Evolutionary conservation across 441 rosid species (phyloP).

Genomic region (Gossypium trilobum): DNA sequence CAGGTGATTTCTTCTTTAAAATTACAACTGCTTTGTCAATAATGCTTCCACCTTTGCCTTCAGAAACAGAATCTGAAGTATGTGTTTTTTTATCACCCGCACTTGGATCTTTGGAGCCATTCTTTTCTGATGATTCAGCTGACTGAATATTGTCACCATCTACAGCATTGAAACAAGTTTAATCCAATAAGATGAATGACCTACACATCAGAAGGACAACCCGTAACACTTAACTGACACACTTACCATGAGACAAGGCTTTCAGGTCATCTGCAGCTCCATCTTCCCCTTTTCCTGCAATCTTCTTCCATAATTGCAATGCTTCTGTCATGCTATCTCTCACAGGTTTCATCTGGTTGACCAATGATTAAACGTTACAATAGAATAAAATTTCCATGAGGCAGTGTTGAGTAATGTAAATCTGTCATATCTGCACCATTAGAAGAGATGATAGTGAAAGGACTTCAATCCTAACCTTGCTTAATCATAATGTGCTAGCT

Average conservation of each 20-base stretch:
- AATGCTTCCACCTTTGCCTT: conserved; percentile 54
- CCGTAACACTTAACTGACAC: not conserved
- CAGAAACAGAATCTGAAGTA: conserved; percentile 38
- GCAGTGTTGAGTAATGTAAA: not conserved
- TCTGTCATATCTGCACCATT: conserved; percentile 12
- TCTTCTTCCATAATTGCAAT: conserved; percentile 78
- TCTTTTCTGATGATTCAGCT: conserved; percentile 34
- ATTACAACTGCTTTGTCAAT: conserved; percentile 65
- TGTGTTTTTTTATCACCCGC: conserved; percentile 30
- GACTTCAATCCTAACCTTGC: not conserved
- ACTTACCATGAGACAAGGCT: conserved; percentile 44
- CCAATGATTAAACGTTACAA: conserved; percentile 17
- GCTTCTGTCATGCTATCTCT: conserved; percentile 95
- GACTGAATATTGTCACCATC: conserved; percentile 32
- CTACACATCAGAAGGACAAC: conserved; percentile 1
- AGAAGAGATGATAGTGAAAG: not conserved
- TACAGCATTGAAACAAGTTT: conserved; percentile 15
- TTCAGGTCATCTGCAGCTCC: conserved; percentile 55
- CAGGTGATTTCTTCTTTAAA: conserved; percentile 81
- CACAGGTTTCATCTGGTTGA: conserved; percentile 77
- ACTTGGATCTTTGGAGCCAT: conserved; percentile 32
- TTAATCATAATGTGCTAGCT: not conserved
- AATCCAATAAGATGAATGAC: not conserved
- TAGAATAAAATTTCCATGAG: not conserved
- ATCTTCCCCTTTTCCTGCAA: conserved; percentile 65